These are phyloP conservation scores for Pogostemon cablin DNA, from an alignment of 257 asterid genomes.

Conservation along the genomic window DNA sequence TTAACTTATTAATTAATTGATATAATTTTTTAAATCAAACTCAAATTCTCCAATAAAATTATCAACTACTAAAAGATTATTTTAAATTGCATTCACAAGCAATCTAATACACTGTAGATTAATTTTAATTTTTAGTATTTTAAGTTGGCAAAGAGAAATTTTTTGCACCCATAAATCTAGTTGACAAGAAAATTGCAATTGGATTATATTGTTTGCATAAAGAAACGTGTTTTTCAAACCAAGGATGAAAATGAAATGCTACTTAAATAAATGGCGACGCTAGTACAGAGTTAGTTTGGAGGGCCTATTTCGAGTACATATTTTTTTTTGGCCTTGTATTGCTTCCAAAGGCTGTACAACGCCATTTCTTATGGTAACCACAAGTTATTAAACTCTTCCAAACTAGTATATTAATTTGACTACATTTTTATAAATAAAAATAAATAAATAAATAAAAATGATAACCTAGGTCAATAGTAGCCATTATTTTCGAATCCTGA, in stretches of 20 bases:
- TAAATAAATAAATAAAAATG: background rate
- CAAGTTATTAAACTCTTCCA: background rate
- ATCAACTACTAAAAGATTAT: no score
- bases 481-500: constrained; percentile 20
- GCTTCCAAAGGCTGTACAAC: constrained; percentile 34
- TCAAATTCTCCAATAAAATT: no score
- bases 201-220: background rate
- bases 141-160: no score
- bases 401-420: background rate
- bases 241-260: background rate
- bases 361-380: no score
- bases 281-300: background rate
- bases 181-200: no score
- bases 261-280: background rate
- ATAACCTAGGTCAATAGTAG: constrained; percentile 22
- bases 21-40: no score
- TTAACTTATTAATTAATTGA: no score
- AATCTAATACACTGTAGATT: no score
- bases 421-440: background rate
- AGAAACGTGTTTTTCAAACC: background rate
- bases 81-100: no score
- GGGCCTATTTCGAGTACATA: background rate
- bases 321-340: constrained; percentile 29
- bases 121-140: no score
- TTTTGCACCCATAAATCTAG: no score